These are phyloP conservation scores for Neopestalotiopsis rosae DNA, from an alignment of 2,329 filamentous ascomycete species.

Conservation along the genomic window DNA sequence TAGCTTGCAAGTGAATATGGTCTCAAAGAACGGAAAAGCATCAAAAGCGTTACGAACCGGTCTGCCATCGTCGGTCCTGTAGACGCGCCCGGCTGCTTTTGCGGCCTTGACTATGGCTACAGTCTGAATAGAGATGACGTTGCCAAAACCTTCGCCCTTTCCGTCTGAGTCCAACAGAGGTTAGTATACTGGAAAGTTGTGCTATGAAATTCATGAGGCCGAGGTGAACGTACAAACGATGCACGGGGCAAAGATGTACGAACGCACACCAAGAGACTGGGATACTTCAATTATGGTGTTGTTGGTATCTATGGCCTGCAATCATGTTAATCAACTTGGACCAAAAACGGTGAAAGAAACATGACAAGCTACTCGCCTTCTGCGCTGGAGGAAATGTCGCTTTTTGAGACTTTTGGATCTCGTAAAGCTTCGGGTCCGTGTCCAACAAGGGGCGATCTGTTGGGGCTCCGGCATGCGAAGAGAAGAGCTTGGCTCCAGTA, in stretches of 20 bases:
- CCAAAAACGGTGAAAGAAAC: no score
- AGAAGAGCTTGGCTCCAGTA: constrained; percentile 58
- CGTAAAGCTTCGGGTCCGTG: constrained; percentile 46
- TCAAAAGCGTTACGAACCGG: constrained; percentile 35
- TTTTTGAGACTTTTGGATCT: constrained; percentile 45
- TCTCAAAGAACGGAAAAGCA: neutral
- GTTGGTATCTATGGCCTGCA: constrained; percentile 47
- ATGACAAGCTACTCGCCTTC: constrained; percentile 25
- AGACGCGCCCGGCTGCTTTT: constrained; percentile 43
- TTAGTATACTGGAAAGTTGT: neutral
- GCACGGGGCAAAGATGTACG: constrained; percentile 59
- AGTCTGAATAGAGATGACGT: constrained; percentile 56
- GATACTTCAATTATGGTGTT: constrained; percentile 47
- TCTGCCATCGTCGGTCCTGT: constrained; percentile 44
- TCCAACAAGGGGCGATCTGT: constrained; percentile 48
- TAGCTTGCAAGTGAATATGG: neutral
- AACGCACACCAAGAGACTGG: constrained; percentile 46
- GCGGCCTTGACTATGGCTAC: constrained; percentile 53
- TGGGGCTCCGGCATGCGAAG: constrained; percentile 48
- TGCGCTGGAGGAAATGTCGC: constrained; percentile 29
- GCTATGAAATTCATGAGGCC: neutral
- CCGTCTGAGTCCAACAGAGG: constrained; percentile 38
- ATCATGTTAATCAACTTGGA: neutral
- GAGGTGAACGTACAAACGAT: constrained; percentile 50
- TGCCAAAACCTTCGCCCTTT: constrained; percentile 54